phyloP scores from a whole-genome alignment of 768 basidiomycete genomes.

The Gyrodon lividus region DNA sequence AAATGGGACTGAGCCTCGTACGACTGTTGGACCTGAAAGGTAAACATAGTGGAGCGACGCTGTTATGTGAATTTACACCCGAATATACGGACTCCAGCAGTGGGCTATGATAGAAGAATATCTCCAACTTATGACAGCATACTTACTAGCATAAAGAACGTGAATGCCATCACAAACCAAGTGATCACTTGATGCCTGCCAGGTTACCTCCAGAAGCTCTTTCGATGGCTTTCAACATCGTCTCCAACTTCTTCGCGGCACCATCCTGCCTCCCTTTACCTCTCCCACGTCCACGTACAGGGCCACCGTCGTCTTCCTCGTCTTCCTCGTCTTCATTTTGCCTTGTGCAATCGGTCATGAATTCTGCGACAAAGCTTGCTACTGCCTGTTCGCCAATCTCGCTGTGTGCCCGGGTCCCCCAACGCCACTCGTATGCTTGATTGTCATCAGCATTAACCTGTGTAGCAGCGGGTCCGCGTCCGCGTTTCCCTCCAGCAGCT shows the following conservation, averaged over 20 bases:
- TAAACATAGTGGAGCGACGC: slow-evolving; percentile 34
- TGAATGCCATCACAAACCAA: not conserved
- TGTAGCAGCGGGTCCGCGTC: slow-evolving; percentile 45
- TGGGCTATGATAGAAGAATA: not conserved
- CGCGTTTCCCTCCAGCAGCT: slow-evolving; percentile 48
- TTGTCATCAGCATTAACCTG: slow-evolving; percentile 34
- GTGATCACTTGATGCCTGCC: slow-evolving; percentile 29
- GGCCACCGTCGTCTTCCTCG: slow-evolving; percentile 27
- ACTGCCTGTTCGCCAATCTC: slow-evolving; percentile 79
- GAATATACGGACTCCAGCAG: not conserved
- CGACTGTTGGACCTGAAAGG: slow-evolving; percentile 52
- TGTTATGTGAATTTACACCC: slow-evolving; percentile 30
- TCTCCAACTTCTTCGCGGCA: slow-evolving; percentile 39
- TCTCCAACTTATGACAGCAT: not conserved
- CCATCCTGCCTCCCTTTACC: slow-evolving; percentile 21
- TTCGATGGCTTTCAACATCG: slow-evolving; percentile 55
- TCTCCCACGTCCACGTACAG: slow-evolving; percentile 14
- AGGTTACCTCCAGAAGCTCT: slow-evolving; percentile 59
- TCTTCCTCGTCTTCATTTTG: slow-evolving; percentile 31
- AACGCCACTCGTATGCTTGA: slow-evolving; percentile 69
- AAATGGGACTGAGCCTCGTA: slow-evolving; percentile 48
- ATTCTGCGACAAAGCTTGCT: slow-evolving; percentile 72
- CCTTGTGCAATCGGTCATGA: slow-evolving; percentile 54
- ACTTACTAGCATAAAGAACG: not conserved
- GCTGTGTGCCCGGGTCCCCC: slow-evolving; percentile 77